Evolutionary conservation across 768 basidiomycete genomes (phyloP), one percentile per base, ranked within the genome.

Genomic region (Lactarius akahatsu): DNA sequence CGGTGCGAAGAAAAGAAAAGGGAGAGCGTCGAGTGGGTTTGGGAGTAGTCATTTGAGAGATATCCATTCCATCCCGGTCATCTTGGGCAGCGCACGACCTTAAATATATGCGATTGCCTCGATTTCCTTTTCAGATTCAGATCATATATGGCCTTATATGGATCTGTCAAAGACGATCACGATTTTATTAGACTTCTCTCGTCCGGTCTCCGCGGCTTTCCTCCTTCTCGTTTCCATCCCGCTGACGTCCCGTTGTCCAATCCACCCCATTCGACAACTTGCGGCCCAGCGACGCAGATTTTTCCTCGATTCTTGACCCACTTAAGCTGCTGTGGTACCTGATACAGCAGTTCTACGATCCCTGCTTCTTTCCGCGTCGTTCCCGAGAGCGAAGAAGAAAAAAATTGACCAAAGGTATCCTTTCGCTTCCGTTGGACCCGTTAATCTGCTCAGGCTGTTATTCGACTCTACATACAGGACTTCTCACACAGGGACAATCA

Each of bases 1-100:
- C 4, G 38, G 38, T 59, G 52, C 62, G 62, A 40, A 67, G 28
- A 18, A 67, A 67, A 2, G 66, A 63, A 4, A 63, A 5, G 6
- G 62, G n/a, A n/a, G 41, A 52, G 18, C 41, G 62, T 13, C 57
- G 16, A 2, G 61, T 23, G 9, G 45, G 1, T 6, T 18, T 54
- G 9, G 30, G 34, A 11, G 10, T 47, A 15, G 7, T 18, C 15
- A 5, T 57, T 15, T 56, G 55, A 32, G 55, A n/a, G 30, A n/a
- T 30, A 11, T 34, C 16, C 28, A 34, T 56, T 50, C 47, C 47
- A 50, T 50, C 7, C 2, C 4, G 11, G 47, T 8, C 45, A 45
- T 47, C 10, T n/a, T 47, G n/a, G 45, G 45, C 16, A 4, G n/a
- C 3, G 11, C 7, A 26, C 23, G 23, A 50, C 47, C 23, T 50